Evolutionary conservation across 2,329 filamentous ascomycete genomes (phyloP).

Genomic region (Alternaria infectoria): DNA sequence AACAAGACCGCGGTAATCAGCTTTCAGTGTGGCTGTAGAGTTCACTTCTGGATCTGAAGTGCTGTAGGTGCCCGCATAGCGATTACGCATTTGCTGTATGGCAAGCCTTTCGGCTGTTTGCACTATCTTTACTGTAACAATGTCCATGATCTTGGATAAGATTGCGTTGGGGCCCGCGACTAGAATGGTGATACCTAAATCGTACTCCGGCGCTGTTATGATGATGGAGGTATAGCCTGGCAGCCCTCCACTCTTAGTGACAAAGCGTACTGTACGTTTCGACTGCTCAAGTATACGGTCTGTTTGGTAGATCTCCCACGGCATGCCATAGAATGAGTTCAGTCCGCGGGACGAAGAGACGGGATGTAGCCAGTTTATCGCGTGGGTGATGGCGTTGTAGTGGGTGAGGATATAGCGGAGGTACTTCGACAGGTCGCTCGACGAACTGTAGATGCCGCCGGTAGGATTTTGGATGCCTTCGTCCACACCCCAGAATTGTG

Average conservation of each 20-base stretch:
- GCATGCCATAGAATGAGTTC: constrained; percentile 54
- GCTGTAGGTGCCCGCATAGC: constrained; percentile 38
- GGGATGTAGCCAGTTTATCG: constrained; percentile 54
- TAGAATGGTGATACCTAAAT: constrained; percentile 53
- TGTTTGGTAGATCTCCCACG: constrained; percentile 56
- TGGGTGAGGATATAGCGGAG: constrained; percentile 52
- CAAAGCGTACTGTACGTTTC: constrained; percentile 50
- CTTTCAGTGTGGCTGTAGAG: constrained; percentile 32
- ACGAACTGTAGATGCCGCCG: constrained; percentile 53
- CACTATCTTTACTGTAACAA: constrained; percentile 37
- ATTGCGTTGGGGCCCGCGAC: constrained; percentile 31
- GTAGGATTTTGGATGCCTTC: constrained; percentile 52
- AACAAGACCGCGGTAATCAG: constrained; percentile 38
- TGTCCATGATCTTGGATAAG: constrained; percentile 32
- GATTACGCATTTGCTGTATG: constrained; percentile 30
- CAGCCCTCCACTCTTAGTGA: constrained; percentile 54
- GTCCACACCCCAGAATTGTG: constrained; percentile 51
- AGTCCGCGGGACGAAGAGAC: constrained; percentile 46
- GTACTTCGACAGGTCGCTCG: constrained; percentile 52
- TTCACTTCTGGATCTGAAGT: constrained; percentile 28
- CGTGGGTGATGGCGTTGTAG: constrained; percentile 50
- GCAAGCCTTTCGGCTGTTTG: constrained; percentile 45
- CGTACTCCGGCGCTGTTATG: constrained; percentile 52
- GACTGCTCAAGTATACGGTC: constrained; percentile 47
- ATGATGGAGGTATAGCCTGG: constrained; percentile 53